Percentiles rank a stretch among this genome's conserved stretches.
Conservation (phyloP, 805 yeast genomes). For the Helenozyma baotianmanensis region DNA sequence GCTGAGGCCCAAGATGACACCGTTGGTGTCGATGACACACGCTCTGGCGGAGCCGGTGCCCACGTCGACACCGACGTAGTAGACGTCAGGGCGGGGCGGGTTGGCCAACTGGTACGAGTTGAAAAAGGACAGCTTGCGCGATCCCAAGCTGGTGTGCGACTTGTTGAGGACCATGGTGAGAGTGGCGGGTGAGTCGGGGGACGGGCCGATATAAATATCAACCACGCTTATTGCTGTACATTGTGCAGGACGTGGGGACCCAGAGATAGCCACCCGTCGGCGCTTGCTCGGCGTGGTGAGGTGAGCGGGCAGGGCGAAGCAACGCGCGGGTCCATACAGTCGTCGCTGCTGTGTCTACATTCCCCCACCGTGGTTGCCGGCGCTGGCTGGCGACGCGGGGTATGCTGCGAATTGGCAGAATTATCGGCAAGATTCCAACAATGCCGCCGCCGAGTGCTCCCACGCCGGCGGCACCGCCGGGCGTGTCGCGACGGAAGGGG, state of each 20-base stretch:
- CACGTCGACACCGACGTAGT: conserved; percentile 82
- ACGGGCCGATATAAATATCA: background rate
- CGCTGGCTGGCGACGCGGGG: too few relatives aligned
- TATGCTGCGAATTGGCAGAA: too few relatives aligned
- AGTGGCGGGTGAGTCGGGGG: background rate
- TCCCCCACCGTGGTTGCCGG: too few relatives aligned
- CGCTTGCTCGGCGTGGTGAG: background rate
- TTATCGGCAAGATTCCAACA: too few relatives aligned
- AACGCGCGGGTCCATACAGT: too few relatives aligned
- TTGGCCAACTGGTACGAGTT: conserved; percentile 28
- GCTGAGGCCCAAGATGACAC: conserved; percentile 73
- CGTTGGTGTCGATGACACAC: conserved; percentile 78
- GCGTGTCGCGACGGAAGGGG: too few relatives aligned
- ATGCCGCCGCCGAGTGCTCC: too few relatives aligned
- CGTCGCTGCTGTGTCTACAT: too few relatives aligned
- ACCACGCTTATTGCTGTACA: conserved; percentile 9
- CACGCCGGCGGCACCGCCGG: too few relatives aligned
- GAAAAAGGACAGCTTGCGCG: conserved; percentile 36
- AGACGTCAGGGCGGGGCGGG: conserved; percentile 43
- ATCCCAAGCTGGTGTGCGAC: conserved; percentile 37
- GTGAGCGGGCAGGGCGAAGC: too few relatives aligned
- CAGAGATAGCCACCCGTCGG: conserved; percentile 3
- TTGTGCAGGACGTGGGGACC: conserved; percentile 11
- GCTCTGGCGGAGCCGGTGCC: conserved; percentile 99
- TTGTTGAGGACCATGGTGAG: conserved; percentile 19